Evolutionary conservation across 768 basidiomycete species (phyloP).

Genomic region (Tylopilus felleus): DNA sequence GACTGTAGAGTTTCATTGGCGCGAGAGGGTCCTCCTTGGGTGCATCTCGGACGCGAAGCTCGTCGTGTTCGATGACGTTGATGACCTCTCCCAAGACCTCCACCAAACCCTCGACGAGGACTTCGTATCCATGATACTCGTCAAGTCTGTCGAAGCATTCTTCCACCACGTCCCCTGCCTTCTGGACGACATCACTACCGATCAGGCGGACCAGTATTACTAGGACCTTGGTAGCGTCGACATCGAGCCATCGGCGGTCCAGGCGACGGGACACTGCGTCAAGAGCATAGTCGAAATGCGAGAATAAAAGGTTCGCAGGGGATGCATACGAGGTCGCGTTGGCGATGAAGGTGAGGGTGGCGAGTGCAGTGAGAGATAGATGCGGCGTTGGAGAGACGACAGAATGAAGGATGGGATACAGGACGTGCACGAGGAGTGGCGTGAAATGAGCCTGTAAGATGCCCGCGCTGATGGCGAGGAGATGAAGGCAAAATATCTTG

Average conservation of each 20-base stretch:
- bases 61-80: conserved; percentile 64
- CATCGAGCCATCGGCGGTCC: conserved; percentile 75
- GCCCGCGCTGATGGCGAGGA: conserved; percentile 67
- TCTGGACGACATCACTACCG: conserved; percentile 81
- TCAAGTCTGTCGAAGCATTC: conserved; percentile 97
- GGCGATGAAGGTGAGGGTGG: conserved; percentile 68
- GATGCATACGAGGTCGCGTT: conserved; percentile 84
- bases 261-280: conserved; percentile 86
- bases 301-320: conserved; percentile 79
- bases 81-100: conserved; percentile 86
- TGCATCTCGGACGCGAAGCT: conserved; percentile 27
- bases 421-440: conserved; percentile 66
- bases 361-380: conserved; percentile 72
- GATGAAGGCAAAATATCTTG: conserved; percentile 63
- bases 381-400: conserved; percentile 68
- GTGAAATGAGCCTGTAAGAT: conserved; percentile 72
- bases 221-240: conserved; percentile 86
- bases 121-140: conserved; percentile 90
- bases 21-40: conserved; percentile 18
- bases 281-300: conserved; percentile 96
- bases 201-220: conserved; percentile 82
- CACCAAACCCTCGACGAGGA: conserved; percentile 81
- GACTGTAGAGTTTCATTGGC: conserved; percentile 30
- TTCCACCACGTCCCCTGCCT: conserved; percentile 92
- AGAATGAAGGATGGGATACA: conserved; percentile 87